These are phyloP conservation scores for Coix lacrymajobi DNA, from an alignment of 176 grass and related monocot genomes.

Conservation along the genomic window DNA sequence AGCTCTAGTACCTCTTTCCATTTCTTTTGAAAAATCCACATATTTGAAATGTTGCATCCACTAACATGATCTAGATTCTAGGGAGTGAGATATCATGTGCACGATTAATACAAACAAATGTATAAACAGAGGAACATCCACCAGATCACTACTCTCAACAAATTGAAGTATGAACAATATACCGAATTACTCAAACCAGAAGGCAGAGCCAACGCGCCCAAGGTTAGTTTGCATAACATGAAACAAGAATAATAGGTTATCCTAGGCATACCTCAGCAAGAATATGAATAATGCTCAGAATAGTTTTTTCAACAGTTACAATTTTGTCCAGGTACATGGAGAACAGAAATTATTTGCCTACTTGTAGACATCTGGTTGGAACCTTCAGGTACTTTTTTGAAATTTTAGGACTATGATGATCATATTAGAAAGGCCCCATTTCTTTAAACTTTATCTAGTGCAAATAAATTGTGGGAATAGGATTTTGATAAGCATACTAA, in stretches of 20 bases:
- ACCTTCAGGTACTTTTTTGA: neutral
- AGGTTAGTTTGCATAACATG: neutral
- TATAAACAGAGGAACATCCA: neutral
- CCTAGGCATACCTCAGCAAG: neutral
- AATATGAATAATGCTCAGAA: neutral
- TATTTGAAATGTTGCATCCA: neutral
- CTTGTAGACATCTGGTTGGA: constrained; percentile 1
- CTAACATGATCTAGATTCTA: neutral
- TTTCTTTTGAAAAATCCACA: neutral
- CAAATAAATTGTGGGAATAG: neutral
- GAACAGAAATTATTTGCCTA: constrained; percentile 7
- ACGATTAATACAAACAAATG: constrained; percentile 15
- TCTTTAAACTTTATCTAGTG: neutral
- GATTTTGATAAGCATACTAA: constrained; percentile 2
- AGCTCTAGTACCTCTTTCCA: neutral
- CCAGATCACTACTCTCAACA: neutral
- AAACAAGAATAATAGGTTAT: neutral
- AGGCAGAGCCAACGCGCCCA: neutral
- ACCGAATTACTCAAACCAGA: neutral
- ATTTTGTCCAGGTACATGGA: neutral
- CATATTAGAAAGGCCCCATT: constrained; percentile 6
- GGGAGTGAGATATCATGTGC: neutral
- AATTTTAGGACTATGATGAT: neutral
- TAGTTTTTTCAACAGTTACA: neutral
- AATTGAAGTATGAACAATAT: neutral